Evolutionary conservation across 352 stramenopile species (phyloP), one percentile per base, ranked within the genome.

Genomic region (Pythium folliculosum): DNA sequence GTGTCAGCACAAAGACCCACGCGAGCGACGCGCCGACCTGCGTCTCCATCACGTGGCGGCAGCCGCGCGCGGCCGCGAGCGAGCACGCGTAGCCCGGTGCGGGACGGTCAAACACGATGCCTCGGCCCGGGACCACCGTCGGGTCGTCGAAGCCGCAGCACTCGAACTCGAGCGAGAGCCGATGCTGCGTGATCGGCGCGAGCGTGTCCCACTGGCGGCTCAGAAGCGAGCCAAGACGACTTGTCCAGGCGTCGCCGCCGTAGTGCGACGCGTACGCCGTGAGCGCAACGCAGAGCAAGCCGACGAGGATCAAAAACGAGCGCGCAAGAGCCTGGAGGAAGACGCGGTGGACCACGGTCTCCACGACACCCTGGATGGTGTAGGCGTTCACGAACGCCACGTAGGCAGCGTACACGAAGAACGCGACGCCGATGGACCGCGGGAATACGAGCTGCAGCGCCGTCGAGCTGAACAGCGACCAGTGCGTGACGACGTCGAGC

Each of bases 101-200:
- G 0, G 63, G 53, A 5, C 69, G 69, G 23, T 76, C 69, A 30
- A 73, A 71, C 0, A 78, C 61, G 50, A 69, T 17, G 0, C 69
- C 71, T 19, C 47, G 25, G 30, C 64, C 60, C 25, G 61, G 54
- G 50, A 78, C 59, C 16, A 74, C 35, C 0, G 65, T 51, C 2
- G 74, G 71, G 64, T 78, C 70, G 16, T 81, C 43, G 47, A 72
- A 81, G 16, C 74, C 74, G 35, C 74, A 81, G 56, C 74, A 81
- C 22, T 69, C 37, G 35, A 64, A 66, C 53, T 76, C 73, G 16
- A 72, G 55, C 8, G 64, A 72, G 58, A 81, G 50, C 27, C 68
- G 71, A 23, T 69, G 59, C 52, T 76, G 63, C n/a, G 48, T 56
- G 22, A 55, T 30, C 5, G 69, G 55, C 3, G 53, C 47, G n/a